A percentile compares a stretch with the other conserved stretches of the same genome.
Evolutionary conservation across 164 flowering plant species (phyloP).

Genomic region (Piper betle): DNA sequence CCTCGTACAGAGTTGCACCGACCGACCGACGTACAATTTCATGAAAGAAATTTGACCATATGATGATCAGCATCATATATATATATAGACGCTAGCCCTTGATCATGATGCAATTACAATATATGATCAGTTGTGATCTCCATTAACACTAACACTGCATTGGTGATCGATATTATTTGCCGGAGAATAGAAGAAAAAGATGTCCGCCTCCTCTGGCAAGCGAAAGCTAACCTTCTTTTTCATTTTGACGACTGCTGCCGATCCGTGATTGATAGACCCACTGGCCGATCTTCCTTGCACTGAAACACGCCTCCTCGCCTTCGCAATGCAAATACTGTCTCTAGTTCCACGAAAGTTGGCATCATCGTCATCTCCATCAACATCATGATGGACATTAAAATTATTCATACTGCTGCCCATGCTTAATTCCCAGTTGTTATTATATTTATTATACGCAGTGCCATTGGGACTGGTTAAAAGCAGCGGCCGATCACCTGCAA

Average conservation of each 20-base stretch:
- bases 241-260: not conserved
- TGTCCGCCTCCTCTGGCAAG: not conserved
- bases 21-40: too few relatives aligned
- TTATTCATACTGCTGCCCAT: not conserved
- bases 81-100: too few relatives aligned
- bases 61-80: too few relatives aligned
- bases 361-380: not conserved
- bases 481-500: too few relatives aligned
- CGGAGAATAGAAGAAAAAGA: not conserved
- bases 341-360: not conserved
- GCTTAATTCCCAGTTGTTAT: too few relatives aligned
- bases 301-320: not conserved
- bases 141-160: too few relatives aligned
- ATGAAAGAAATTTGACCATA: too few relatives aligned
- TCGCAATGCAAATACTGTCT: conserved; percentile 1
- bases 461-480: too few relatives aligned
- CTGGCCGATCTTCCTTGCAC: not conserved
- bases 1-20: too few relatives aligned
- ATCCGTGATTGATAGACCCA: not conserved
- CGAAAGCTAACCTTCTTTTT: conserved; percentile 2
- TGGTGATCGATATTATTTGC: not conserved
- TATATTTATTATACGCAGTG: too few relatives aligned
- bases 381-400: not conserved
- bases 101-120: too few relatives aligned
- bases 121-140: too few relatives aligned